These are phyloP conservation scores for Juglanconis oblonga DNA, from an alignment of 2,329 filamentous ascomycete genomes.

Conservation along the genomic window DNA sequence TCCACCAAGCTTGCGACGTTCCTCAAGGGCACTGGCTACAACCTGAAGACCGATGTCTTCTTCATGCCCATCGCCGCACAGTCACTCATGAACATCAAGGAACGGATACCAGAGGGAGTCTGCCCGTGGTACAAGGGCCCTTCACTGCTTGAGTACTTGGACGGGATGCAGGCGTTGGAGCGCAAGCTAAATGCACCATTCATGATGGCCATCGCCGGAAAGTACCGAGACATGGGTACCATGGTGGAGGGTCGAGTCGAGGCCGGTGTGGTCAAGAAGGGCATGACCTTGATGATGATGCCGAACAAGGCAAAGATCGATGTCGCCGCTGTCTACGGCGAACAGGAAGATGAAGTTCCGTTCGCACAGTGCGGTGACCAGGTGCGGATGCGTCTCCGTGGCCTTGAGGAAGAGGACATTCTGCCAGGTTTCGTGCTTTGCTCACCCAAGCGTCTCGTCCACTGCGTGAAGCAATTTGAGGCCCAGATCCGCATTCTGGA, in stretches of 20 bases:
- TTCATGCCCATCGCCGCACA: slow-evolving; percentile 98
- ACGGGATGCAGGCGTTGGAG: slow-evolving; percentile 86
- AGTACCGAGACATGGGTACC: slow-evolving; percentile 96
- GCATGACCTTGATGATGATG: slow-evolving; percentile 86
- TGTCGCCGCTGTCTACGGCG: slow-evolving; percentile 84
- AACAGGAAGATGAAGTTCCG: slow-evolving; percentile 88
- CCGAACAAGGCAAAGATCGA: slow-evolving; percentile 82
- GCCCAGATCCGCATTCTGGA: slow-evolving; percentile 96
- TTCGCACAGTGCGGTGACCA: slow-evolving; percentile 90
- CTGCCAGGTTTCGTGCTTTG: slow-evolving; percentile 94
- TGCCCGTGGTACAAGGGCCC: slow-evolving; percentile 86
- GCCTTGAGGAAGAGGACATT: slow-evolving; percentile 96
- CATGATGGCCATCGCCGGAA: slow-evolving; percentile 93
- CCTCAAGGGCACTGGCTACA: slow-evolving; percentile 90
- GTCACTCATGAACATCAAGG: slow-evolving; percentile 81
- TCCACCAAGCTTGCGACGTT: slow-evolving; percentile 83
- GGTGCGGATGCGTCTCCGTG: slow-evolving; percentile 85
- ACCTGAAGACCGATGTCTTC: slow-evolving; percentile 85
- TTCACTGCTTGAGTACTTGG: slow-evolving; percentile 92
- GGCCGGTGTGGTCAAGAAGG: slow-evolving; percentile 90
- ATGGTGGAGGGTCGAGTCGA: slow-evolving; percentile 98
- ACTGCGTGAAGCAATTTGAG: slow-evolving; percentile 86
- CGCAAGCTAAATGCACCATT: slow-evolving; percentile 90
- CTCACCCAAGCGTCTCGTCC: slow-evolving; percentile 88
- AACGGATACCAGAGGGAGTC: slow-evolving; percentile 72